Evolutionary conservation across 768 basidiomycete species (phyloP), one percentile per base, ranked within the genome.

Genomic region (Lactarius indigo): DNA sequence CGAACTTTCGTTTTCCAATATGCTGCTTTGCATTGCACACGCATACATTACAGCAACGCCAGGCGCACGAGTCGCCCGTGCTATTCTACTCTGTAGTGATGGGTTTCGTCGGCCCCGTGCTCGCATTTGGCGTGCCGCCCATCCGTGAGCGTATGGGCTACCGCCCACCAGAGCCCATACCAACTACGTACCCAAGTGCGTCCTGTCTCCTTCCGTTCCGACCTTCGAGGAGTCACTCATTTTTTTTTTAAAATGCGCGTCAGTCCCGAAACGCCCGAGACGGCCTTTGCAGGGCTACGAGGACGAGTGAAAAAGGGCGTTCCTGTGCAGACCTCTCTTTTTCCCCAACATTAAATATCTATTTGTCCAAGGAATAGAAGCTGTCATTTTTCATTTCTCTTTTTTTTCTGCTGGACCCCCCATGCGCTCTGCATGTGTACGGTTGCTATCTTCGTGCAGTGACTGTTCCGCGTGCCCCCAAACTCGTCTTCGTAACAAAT

Each of bases 11-110:
- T 52, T 15, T n/a, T 12, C 13, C 50, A 15, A 52, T 15, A 12
- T 13, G 50, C 13, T 26, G 23, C 13, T 50, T 23, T 23, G 23
- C 23, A 13, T 13, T 13, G 5, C 1, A 23, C 50, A 33, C 3
- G 17, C 30, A 56, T 75, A 35, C 35, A 35, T 35, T 10, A 35
- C 12, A 96, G 94, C 92, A 94, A 93, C 86, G 90, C 57, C 86
- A 89, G 72, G 92, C 94, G 42, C 94, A 96, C 78, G 94, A 96
- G 78, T 86, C 85, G 73, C 94, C 94, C 33, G 91, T 93, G 76
- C 85, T 95, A 76, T 95, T 95, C 81, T 96, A 88, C 78, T 94
- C 94, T 13, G 82, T 87, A 74, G 77, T 87, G 57, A 78, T 96
- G 64, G 94, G 93, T 61, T 72, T 80, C 64, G 82, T 87, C 72